Evolutionary conservation across 257 asterid species (phyloP), one percentile per base, ranked within the genome.

Genomic region (Ocimum tenuiflorum): DNA sequence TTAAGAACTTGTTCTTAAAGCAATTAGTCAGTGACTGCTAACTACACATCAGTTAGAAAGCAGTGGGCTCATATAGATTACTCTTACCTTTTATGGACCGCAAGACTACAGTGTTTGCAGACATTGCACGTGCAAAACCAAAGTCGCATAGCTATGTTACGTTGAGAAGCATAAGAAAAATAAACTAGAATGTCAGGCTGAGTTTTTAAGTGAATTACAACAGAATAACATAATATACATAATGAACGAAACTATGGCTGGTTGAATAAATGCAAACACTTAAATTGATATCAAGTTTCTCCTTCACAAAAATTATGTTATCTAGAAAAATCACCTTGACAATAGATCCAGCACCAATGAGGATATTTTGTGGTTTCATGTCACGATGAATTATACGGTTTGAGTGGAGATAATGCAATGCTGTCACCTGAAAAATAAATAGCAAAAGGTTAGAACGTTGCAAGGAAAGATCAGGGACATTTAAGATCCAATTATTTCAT

Each of bases 81-180:
- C 65, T 71, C 60, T 68, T 75, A 77, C 97, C 97, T 86, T 91
- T 91, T 74, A 91, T 91, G 70, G 97, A 91, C 68, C 96, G 81
- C 88, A 91, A 73, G 61, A 91, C 96, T 68, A 91, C 98, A 19
- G 96, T 91, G 78, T 88, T 91, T 67, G 98, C 86, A 61, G 98
- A 91, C 96, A 91, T 91, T 54, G 98, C 95, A 33, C 98, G 88
- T 51, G 98, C 98, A 83, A 91, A 91, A 63, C 98, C 98, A 76
- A 91, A 88, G 75, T 88, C 98, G 55, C 98, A 88, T 52, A 91
- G 96, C 98, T 91, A 77, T 72, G 73, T 65, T 68, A 76, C 18
- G 72, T 51, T 58, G 52, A 56, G 45, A 65, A 70, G 63, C 55
- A 72, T 53, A 60, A 74, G 17, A 24, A 61, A 56, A 47, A 42